These are phyloP conservation scores for Meripilus lineatus DNA, from an alignment of 1,284 basidiomycete genomes.

Conservation along the genomic window DNA sequence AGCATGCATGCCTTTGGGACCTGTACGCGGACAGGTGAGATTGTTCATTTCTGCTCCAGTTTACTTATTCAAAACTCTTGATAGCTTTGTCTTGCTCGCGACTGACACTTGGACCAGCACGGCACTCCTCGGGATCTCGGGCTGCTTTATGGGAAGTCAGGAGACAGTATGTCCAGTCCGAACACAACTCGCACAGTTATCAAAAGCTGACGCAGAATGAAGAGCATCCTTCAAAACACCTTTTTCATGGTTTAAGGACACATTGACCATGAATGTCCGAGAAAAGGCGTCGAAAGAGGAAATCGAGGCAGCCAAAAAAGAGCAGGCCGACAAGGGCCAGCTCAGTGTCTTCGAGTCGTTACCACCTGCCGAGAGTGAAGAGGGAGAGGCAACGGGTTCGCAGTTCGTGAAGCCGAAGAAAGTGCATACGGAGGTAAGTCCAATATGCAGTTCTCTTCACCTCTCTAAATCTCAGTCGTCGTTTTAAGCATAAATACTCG, in stretches of 20 bases:
- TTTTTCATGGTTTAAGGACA: conserved; percentile 59
- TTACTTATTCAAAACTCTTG: too few species aligned
- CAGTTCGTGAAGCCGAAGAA: conserved; percentile 20
- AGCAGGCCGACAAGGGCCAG: conserved; percentile 47
- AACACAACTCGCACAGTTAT: too few species aligned
- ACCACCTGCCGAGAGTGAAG: conserved; percentile 16
- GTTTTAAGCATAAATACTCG: conserved; percentile 79
- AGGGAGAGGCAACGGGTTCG: conserved; percentile 20
- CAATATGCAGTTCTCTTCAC: neutral
- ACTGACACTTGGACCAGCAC: too few species aligned
- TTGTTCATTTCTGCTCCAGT: too few species aligned
- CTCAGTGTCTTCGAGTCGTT: conserved; percentile 52
- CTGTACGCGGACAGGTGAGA: too few species aligned
- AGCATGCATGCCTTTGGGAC: too few species aligned
- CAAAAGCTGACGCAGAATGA: too few species aligned
- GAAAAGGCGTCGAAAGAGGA: conserved; percentile 44
- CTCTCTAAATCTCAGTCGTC: neutral
- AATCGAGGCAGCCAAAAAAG: conserved; percentile 46
- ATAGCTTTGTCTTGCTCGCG: too few species aligned
- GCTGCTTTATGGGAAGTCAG: conserved; percentile 33
- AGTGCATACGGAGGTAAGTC: conserved; percentile 28
- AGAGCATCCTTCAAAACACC: conserved; percentile 42
- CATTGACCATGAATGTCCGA: conserved; percentile 44
- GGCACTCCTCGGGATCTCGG: too few species aligned
- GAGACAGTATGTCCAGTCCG: conserved; percentile 43